phyloP scores from a whole-genome alignment of 176 grass and related monocot species.

The Juncus effusus region DNA sequence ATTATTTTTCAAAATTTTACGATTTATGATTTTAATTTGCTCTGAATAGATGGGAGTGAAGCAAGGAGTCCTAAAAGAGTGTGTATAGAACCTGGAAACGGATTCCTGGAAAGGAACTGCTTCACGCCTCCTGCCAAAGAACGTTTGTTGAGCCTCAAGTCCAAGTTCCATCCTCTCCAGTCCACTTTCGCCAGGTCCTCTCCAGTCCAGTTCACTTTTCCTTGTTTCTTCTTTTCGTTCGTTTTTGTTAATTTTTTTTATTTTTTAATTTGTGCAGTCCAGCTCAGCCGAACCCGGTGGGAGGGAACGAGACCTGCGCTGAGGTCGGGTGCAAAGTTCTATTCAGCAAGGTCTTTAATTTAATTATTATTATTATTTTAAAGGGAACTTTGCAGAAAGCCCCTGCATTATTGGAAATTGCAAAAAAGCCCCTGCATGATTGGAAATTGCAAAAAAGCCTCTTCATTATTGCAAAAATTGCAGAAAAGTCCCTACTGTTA shows the following conservation, averaged over 20 bases:
- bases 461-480: neutral
- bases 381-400: neutral
- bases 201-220: constrained; percentile 10
- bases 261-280: constrained; percentile 47
- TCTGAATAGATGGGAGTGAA: constrained; percentile 43
- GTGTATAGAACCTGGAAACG: constrained; percentile 52
- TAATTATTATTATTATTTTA: neutral
- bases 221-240: neutral
- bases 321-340: constrained; percentile 69
- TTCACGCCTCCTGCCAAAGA: constrained; percentile 73
- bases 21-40: neutral
- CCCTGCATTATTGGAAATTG: neutral
- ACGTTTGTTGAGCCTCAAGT: constrained; percentile 41
- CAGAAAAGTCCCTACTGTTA: neutral
- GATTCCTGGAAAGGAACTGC: constrained; percentile 43
- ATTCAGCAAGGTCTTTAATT: constrained; percentile 60
- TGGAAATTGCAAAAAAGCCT: constrained; percentile 5
- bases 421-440: neutral
- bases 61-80: constrained; percentile 57
- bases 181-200: constrained; percentile 74
- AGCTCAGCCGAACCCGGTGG: constrained; percentile 49
- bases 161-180: constrained; percentile 69
- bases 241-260: constrained; percentile 25
- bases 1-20: too few species aligned
- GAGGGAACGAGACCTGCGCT: constrained; percentile 66